These are phyloP conservation scores for Eutrema japonicum DNA, from an alignment of 345 rosid genomes.

Conservation along the genomic window DNA sequence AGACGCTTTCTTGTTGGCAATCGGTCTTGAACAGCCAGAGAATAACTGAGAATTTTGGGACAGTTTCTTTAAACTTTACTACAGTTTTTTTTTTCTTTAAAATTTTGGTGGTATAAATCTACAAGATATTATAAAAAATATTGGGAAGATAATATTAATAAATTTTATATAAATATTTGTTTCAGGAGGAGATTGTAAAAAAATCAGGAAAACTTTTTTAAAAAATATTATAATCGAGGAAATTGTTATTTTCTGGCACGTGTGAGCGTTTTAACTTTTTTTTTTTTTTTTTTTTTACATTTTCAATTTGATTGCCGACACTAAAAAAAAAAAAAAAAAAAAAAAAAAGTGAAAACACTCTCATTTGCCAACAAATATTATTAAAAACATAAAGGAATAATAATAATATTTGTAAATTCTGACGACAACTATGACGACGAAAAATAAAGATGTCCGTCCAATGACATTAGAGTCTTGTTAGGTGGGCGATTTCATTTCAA, in stretches of 20 bases:
- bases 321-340: background rate
- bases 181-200: background rate
- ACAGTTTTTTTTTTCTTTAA: too few species aligned
- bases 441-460: background rate
- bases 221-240: background rate
- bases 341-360: background rate
- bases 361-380: slow-evolving; percentile 15
- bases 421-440: background rate
- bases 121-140: too few species aligned
- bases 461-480: slow-evolving; percentile 16
- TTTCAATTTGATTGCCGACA: slow-evolving; percentile 34
- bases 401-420: background rate
- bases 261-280: background rate
- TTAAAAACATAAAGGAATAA: background rate
- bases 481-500: slow-evolving; percentile 28
- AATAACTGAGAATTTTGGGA: too few species aligned
- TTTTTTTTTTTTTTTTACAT: background rate
- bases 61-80: too few species aligned
- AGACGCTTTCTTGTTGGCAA: too few species aligned
- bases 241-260: background rate
- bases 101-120: too few species aligned
- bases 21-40: too few species aligned
- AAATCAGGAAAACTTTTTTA: background rate
- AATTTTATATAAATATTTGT: background rate
- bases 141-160: background rate